Percentiles rank a stretch among this genome's conserved stretches.
These are phyloP conservation scores for Mucuna pruriens DNA, from an alignment of 306 rosid genomes.

Conservation along the genomic window DNA sequence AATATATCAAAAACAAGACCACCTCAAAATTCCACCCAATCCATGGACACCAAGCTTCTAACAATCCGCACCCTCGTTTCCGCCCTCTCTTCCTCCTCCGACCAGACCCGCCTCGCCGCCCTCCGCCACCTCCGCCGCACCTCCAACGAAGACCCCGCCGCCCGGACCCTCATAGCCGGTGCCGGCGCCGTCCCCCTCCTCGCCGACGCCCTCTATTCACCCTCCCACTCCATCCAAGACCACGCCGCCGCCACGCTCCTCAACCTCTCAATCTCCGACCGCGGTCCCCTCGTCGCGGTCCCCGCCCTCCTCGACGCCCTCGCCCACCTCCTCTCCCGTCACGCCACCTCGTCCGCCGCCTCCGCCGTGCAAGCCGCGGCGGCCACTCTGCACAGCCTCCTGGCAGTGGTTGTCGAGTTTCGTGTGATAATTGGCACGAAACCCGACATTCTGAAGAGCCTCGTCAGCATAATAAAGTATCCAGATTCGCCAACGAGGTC, in stretches of 20 bases:
- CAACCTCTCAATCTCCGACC: conserved; percentile 75
- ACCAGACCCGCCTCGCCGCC: conserved; percentile 60
- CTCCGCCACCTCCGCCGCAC: conserved; percentile 64
- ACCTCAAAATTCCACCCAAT: neutral
- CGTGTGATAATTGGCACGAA: conserved; percentile 62
- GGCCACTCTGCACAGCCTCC: conserved; percentile 80
- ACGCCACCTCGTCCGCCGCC: conserved; percentile 54
- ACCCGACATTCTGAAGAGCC: conserved; percentile 58
- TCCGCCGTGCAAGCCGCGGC: conserved; percentile 74
- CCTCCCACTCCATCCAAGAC: conserved; percentile 60
- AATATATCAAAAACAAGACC: neutral
- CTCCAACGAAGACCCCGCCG: conserved; percentile 65
- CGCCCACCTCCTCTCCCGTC: conserved; percentile 62
- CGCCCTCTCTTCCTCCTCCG: conserved; percentile 61
- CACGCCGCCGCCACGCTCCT: conserved; percentile 83
- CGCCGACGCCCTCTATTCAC: conserved; percentile 64
- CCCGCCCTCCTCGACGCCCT: conserved; percentile 73
- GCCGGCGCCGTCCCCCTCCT: conserved; percentile 70
- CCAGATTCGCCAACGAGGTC: conserved; percentile 58
- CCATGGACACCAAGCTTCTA: conserved; percentile 61
- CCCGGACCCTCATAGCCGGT: conserved; percentile 63
- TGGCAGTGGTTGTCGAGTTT: conserved; percentile 53
- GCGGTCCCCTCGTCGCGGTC: conserved; percentile 54
- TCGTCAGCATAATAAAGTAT: conserved; percentile 52
- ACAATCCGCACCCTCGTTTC: conserved; percentile 53